Percentiles rank a stretch among this genome's conserved stretches.
Conservation (phyloP, 768 basidiomycete species). For the Gautieria morchelliformis region DNA sequence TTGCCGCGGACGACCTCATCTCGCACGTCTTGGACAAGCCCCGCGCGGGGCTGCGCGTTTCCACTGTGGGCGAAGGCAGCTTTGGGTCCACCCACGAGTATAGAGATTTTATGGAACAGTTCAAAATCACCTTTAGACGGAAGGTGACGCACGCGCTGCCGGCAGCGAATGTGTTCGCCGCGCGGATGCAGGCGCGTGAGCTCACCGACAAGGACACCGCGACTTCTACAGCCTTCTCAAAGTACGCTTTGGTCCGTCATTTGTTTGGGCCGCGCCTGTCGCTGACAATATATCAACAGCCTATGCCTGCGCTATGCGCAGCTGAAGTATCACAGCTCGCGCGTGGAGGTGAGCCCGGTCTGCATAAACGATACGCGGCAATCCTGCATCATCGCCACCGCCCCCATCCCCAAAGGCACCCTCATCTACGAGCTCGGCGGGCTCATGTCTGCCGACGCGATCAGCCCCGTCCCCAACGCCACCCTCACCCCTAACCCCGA, state of each 20-base stretch:
- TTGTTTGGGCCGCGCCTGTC: neutral
- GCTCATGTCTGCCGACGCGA: neutral
- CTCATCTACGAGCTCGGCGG: neutral
- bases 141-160: neutral
- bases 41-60: neutral
- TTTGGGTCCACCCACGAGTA: neutral
- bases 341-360: neutral
- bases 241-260: neutral
- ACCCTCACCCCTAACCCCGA: no score
- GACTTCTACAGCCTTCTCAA: neutral
- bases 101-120: neutral
- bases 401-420: neutral
- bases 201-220: neutral
- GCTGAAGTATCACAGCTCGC: neutral
- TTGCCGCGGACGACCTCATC: neutral
- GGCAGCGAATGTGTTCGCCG: neutral
- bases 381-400: neutral
- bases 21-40: neutral
- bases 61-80: neutral
- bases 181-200: neutral
- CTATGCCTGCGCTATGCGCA: neutral
- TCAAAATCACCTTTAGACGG: neutral
- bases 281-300: neutral
- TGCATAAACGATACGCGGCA: neutral
- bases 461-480: neutral